phyloP scores from a whole-genome alignment of 2,329 filamentous ascomycete species.

The Stachybotrys chartarum region DNA sequence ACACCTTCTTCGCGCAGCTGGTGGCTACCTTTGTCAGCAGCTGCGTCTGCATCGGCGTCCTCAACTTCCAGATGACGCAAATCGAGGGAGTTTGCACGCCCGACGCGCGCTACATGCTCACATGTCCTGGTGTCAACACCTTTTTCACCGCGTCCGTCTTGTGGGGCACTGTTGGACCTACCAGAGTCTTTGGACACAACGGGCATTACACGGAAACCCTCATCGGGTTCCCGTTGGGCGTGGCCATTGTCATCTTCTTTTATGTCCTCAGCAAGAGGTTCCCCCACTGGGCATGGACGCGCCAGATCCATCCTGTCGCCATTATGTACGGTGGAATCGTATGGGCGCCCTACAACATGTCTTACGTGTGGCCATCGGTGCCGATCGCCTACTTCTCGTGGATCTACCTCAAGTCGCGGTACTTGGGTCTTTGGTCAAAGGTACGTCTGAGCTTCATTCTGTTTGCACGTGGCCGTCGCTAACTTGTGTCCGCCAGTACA shows the following conservation, averaged over 20 bases:
- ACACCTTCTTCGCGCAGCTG: constrained; percentile 53
- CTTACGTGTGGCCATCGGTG: constrained; percentile 44
- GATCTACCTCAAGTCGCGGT: constrained; percentile 42
- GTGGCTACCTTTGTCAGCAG: constrained; percentile 48
- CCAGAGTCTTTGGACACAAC: constrained; percentile 40
- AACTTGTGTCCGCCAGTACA: constrained; percentile 28
- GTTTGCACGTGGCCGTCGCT: not conserved
- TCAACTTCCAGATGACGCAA: constrained; percentile 41
- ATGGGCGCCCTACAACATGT: constrained; percentile 44
- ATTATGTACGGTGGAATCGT: constrained; percentile 38
- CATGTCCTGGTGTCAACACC: constrained; percentile 45
- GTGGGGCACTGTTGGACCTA: constrained; percentile 47
- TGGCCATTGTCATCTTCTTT: constrained; percentile 35
- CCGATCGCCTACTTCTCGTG: constrained; percentile 45
- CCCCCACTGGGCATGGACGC: constrained; percentile 29
- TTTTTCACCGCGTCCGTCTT: constrained; percentile 50
- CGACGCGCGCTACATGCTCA: constrained; percentile 39
- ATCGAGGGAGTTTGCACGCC: constrained; percentile 42
- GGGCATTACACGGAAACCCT: constrained; percentile 41
- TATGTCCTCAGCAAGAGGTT: constrained; percentile 31
- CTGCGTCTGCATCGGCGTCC: constrained; percentile 40
- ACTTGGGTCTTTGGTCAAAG: constrained; percentile 44
- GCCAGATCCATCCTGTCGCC: constrained; percentile 41
- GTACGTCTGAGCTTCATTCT: constrained; percentile 14
- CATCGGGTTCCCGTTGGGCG: constrained; percentile 43